phyloP scores from a whole-genome alignment of 1,284 basidiomycete genomes.

The Apiotrichum mycotoxinovorans region DNA sequence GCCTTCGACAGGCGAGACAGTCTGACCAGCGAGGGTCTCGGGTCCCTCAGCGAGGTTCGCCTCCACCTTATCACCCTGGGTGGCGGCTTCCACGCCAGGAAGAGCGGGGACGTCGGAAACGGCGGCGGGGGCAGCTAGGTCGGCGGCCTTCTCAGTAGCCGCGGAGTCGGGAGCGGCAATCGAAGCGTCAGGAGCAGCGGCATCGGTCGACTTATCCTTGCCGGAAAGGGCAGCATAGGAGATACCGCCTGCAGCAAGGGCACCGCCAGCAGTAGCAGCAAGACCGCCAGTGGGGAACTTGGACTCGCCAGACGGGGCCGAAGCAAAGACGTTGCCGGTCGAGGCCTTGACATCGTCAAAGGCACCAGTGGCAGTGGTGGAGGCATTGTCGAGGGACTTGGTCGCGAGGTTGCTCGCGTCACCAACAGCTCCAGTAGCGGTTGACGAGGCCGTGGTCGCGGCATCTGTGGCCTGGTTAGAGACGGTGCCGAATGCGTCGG shows the following conservation, averaged over 20 bases:
- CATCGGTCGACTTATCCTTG: constrained; percentile 1
- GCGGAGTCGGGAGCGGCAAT: background rate
- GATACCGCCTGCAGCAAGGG: background rate
- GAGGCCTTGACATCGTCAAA: background rate
- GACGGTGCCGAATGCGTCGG: background rate
- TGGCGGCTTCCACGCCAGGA: background rate
- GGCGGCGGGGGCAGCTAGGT: background rate
- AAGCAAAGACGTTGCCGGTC: no score
- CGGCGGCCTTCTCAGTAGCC: background rate
- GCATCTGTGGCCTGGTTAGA: no score
- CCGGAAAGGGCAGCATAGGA: background rate
- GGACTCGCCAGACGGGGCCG: background rate
- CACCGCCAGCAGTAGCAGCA: background rate
- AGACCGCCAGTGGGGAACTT: background rate
- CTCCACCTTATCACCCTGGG: background rate
- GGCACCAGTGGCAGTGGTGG: constrained; percentile 7
- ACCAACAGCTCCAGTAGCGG: no score
- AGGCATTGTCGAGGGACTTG: constrained; percentile 8
- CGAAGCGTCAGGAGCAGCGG: background rate
- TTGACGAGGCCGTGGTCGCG: no score
- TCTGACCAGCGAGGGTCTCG: no score
- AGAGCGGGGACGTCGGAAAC: background rate
- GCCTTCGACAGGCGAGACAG: no score
- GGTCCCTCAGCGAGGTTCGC: no score
- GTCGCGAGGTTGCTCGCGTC: no score